Evolutionary conservation across 257 asterid genomes (phyloP), one percentile per base, ranked within the genome.

Genomic region (Mitragyna speciosa): DNA sequence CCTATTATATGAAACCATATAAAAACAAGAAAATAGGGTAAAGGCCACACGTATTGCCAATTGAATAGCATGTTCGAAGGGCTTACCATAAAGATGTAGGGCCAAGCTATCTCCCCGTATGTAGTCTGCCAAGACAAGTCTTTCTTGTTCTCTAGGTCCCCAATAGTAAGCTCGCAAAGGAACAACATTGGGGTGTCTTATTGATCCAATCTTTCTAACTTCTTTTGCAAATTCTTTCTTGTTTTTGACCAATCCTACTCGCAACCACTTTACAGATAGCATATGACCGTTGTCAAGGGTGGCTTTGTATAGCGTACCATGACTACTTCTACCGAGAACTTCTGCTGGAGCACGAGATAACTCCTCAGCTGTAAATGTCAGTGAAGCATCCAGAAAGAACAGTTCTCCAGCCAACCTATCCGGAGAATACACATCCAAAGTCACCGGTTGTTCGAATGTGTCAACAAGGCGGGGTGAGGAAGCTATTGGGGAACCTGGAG

Each of bases 261-360:
- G 86, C 88, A 94, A 84, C 98, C 98, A 94, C 87, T 94, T 94
- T 84, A 94, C 98, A 48, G 96, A 90, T 69, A 94, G 88, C 95
- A 94, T 86, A 78, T 90, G 93, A 75, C 97, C 93, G 48, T 83
- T 94, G 83, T 83, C 93, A n/a, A 94, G 83, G 65, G 95, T 92
- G 78, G 98, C 96, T 86, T 94, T 94, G 83, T 94, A 94, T 78
- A 94, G 76, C 36, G 98, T 94, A 72, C 98, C 98, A 82, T 94
- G 98, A 87, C 94, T 92, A 86, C 98, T 94, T 87, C 98, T 87
- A 72, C 98, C 98, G 78, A 94, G 93, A 56, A 94, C 98, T 88
- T 94, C 98, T 17, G 98, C 98, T 48, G 97, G 98, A 80, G 98
- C 98, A 72, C 97, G 92, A 78, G 98, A 94, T 83, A 94, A 84